Evolutionary conservation across 345 rosid species (phyloP).

Genomic region (Hypericum androsaemum): DNA sequence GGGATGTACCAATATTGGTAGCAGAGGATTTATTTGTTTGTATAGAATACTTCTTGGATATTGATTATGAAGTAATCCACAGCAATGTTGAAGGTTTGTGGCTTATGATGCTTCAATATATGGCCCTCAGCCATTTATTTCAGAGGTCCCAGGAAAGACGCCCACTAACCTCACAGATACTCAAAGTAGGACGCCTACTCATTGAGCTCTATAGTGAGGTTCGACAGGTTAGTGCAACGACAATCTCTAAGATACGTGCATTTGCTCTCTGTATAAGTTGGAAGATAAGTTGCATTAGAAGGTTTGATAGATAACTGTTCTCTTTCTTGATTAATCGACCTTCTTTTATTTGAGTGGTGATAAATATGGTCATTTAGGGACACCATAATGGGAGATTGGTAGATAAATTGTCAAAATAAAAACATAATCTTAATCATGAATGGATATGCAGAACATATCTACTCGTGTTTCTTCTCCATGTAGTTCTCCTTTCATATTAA

Average conservation of each 20-base stretch:
- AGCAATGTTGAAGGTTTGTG: constrained; percentile 58
- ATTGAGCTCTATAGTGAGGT: constrained; percentile 70
- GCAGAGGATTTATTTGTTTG: constrained; percentile 56
- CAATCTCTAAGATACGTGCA: neutral
- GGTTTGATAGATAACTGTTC: constrained; percentile 4
- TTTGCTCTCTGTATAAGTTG: neutral
- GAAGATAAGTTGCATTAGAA: neutral
- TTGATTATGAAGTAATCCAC: constrained; percentile 69
- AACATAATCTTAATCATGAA: too few relatives aligned
- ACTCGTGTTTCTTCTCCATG: neutral
- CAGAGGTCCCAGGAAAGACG: constrained; percentile 25
- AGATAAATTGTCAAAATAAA: too few relatives aligned
- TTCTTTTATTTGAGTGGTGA: neutral
- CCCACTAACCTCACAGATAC: constrained; percentile 32
- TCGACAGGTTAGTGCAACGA: constrained; percentile 67
- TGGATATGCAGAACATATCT: neutral
- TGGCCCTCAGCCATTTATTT: constrained; percentile 32
- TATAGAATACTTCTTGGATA: constrained; percentile 50
- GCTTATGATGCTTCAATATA: constrained; percentile 47
- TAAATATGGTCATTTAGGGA: neutral
- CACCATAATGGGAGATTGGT: too few relatives aligned
- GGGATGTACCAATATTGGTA: constrained; percentile 30
- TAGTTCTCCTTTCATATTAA: neutral
- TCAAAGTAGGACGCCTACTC: constrained; percentile 59
- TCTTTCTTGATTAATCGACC: constrained; percentile 2